A percentile compares a stretch with the other conserved stretches of the same genome.
Conservation (phyloP, 2,329 filamentous ascomycete genomes). For the Aspergillus clavatus region DNA sequence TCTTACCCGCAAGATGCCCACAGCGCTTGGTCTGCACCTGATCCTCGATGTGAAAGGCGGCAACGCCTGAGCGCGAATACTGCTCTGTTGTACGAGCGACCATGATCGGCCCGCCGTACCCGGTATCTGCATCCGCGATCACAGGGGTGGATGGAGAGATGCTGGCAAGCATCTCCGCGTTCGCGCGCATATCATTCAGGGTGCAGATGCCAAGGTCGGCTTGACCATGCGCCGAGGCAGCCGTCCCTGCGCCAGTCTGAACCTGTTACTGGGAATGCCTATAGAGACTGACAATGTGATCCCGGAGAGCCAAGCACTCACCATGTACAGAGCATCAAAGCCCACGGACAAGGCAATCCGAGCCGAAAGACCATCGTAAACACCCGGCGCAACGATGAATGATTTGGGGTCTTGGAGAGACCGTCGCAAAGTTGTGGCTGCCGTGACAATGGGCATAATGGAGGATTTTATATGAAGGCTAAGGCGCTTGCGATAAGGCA, state of each 20-base stretch:
- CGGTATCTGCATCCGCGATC: slow-evolving; percentile 53
- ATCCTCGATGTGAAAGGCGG: slow-evolving; percentile 55
- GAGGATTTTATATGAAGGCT: slow-evolving; percentile 1
- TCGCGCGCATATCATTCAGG: slow-evolving; percentile 49
- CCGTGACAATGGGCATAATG: slow-evolving; percentile 22
- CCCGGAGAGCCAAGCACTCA: slow-evolving; percentile 16
- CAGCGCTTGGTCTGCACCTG: slow-evolving; percentile 47
- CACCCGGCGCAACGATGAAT: slow-evolving; percentile 45
- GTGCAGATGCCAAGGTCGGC: slow-evolving; percentile 50
- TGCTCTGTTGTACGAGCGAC: slow-evolving; percentile 47
- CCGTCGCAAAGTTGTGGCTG: slow-evolving; percentile 31
- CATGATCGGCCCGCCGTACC: slow-evolving; percentile 50
- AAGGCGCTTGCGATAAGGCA: not conserved
- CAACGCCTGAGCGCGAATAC: slow-evolving; percentile 51
- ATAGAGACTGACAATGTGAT: not conserved
- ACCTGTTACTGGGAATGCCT: not conserved
- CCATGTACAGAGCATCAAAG: slow-evolving; percentile 51
- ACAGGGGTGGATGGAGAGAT: slow-evolving; percentile 47
- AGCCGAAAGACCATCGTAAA: slow-evolving; percentile 50
- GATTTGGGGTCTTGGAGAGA: slow-evolving; percentile 29
- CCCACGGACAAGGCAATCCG: slow-evolving; percentile 46
- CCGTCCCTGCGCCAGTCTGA: slow-evolving; percentile 51
- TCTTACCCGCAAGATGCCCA: slow-evolving; percentile 39
- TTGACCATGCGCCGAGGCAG: slow-evolving; percentile 45
- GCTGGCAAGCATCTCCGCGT: slow-evolving; percentile 52